Conservation (phyloP, 108 stramenopile species). For the Stephanodiscus triporus region DNA sequence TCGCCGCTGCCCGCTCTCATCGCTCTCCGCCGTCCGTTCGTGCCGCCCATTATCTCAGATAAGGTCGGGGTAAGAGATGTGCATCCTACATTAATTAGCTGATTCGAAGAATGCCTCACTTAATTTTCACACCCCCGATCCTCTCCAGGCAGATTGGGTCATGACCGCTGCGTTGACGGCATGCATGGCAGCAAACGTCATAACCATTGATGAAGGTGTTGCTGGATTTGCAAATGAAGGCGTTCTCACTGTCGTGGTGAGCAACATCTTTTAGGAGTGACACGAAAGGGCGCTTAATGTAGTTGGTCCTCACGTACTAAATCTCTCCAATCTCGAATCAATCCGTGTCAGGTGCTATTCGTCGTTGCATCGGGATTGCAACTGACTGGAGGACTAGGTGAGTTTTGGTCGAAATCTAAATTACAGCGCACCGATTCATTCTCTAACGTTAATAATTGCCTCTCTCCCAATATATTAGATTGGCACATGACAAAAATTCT, state of each 20-base stretch:
- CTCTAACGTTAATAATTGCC: background rate
- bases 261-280: background rate
- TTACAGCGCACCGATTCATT: background rate
- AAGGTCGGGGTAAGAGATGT: slow-evolving; percentile 37
- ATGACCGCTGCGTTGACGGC: slow-evolving; percentile 64
- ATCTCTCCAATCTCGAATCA: background rate
- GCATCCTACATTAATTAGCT: background rate
- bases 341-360: slow-evolving; percentile 52
- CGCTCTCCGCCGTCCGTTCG: too few species aligned
- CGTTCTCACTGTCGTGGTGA: slow-evolving; percentile 77
- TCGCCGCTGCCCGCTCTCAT: too few species aligned
- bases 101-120: background rate
- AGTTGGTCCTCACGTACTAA: background rate
- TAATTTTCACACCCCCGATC: background rate
- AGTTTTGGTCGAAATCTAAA: background rate
- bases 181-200: slow-evolving; percentile 69
- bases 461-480: slow-evolving; percentile 35
- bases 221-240: slow-evolving; percentile 85
- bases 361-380: slow-evolving; percentile 85
- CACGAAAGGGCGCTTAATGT: too few species aligned
- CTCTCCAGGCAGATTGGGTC: slow-evolving; percentile 46
- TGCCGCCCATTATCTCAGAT: slow-evolving; percentile 57
- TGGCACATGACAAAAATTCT: slow-evolving; percentile 87
- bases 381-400: slow-evolving; percentile 73
- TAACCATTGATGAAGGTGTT: slow-evolving; percentile 59